Base-by-base conservation (phyloP, 495 filamentous ascomycete genomes). In the Aspergillus affinis region DNA sequence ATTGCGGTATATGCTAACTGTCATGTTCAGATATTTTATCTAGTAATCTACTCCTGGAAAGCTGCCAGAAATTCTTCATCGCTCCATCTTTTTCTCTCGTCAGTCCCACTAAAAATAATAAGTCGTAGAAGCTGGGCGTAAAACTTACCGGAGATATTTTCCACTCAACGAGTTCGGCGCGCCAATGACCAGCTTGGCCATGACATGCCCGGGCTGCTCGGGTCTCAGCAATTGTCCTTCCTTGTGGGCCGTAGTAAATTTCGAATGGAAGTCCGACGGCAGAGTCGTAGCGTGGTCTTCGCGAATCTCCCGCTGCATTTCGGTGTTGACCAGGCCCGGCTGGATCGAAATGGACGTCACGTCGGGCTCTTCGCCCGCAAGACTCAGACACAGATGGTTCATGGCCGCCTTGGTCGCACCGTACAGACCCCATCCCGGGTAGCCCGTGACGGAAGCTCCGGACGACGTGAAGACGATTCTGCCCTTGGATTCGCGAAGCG, bases 311-410 rank as follows among this genome's bases (percentile, higher is more conserved):
- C 83, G 82, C 71, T 97, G 94, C 94, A 98, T 98, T 46, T 91
- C 90, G 2, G 94, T 98, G 68, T 97, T 90, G 26, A 94, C 86
- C 58, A 91, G 87, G 6, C 94, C 94, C 0, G 94, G 94, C 47
- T 89, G 84, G 49, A 98, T 78, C 0, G 84, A 74, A 3, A 98
- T 69, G 8, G 82, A 82, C 3, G 82, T 88, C 54, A 96, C 83
- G 17, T 88, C 81, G 8, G 90, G 86, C 72, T 97, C 94, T 64
- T 98, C 94, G 9, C 78, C 80, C 1, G 84, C 87, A 21, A 98
- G 62, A 18, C 89, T 91, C 54, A 81, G 66, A 17, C 85, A 84
- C 0, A 98, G 78, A 68, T 93, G 88, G 75, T 96, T 96, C 69
- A 97, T 72, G 0, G 91, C 92, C 3, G 94, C 93, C 72, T 98